A percentile compares a stretch with the other conserved stretches of the same genome.
Conservation (phyloP, 192 early-diverging fungal genomes). For the Backusella morwellensis region DNA sequence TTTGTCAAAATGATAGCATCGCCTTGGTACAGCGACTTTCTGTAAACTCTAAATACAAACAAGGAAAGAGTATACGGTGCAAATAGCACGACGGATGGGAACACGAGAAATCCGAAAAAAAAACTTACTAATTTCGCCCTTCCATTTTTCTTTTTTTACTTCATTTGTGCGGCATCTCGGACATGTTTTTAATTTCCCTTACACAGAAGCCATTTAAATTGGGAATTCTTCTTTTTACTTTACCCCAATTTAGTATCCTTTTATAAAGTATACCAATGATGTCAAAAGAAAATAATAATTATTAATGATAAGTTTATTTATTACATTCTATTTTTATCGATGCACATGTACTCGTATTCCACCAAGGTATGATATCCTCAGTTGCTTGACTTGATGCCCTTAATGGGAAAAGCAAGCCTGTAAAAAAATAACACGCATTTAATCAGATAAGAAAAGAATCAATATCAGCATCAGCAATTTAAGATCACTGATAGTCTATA, state of each 20-base stretch:
- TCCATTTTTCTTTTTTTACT: background rate
- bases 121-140: background rate
- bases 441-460: background rate
- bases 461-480: too few relatives aligned
- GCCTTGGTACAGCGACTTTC: background rate
- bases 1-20: background rate
- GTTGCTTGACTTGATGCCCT: too few relatives aligned
- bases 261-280: background rate
- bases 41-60: background rate
- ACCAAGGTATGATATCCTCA: too few relatives aligned
- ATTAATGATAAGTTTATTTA: background rate
- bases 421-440: background rate
- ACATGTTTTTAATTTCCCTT: background rate
- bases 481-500: background rate
- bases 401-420: background rate
- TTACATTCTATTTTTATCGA: background rate
- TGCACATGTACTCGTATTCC: background rate
- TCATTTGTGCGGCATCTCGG: background rate
- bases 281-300: background rate
- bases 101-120: conserved; percentile 5
- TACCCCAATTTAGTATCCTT: background rate
- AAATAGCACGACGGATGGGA: background rate
- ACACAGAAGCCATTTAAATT: background rate
- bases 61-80: background rate
- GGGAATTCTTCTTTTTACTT: background rate